Conservation (phyloP, 2,329 filamentous ascomycete genomes). For the Hymenoscyphus scutula region DNA sequence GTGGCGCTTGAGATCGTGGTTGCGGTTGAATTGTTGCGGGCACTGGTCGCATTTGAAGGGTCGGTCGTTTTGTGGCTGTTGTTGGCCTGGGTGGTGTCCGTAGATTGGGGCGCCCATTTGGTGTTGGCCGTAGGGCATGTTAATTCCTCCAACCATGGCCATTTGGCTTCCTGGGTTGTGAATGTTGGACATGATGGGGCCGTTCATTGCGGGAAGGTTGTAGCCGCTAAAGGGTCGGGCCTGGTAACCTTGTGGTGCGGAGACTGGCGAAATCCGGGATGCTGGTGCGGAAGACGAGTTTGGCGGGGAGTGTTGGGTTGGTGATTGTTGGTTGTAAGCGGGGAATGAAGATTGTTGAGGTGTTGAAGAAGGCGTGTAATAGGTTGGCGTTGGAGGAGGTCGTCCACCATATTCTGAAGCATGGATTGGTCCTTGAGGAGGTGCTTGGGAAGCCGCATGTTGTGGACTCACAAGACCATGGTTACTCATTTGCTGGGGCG, state of each 20-base stretch:
- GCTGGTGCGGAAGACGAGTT: constrained; percentile 39
- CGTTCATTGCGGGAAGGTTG: constrained; percentile 59
- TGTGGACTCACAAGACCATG: constrained; percentile 49
- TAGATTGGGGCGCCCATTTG: constrained; percentile 54
- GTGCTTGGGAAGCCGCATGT: constrained; percentile 45
- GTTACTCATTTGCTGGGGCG: constrained; percentile 40
- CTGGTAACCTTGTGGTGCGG: constrained; percentile 51
- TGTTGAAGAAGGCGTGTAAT: constrained; percentile 54
- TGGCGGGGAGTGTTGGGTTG: constrained; percentile 45
- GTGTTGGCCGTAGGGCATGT: constrained; percentile 53
- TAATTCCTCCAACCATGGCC: constrained; percentile 58
- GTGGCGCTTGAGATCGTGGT: constrained; percentile 94
- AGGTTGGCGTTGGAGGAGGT: constrained; percentile 55
- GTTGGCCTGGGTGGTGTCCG: constrained; percentile 49
- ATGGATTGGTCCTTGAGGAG: constrained; percentile 53
- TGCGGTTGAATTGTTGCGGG: constrained; percentile 89
- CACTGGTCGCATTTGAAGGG: constrained; percentile 95
- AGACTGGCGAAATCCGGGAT: constrained; percentile 41
- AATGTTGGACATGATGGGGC: constrained; percentile 75
- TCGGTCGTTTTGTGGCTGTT: constrained; percentile 65
- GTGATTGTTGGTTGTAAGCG: constrained; percentile 49
- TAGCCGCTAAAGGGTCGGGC: constrained; percentile 49
- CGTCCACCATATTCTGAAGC: constrained; percentile 57
- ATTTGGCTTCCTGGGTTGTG: constrained; percentile 71
- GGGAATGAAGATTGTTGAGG: constrained; percentile 47